These are phyloP conservation scores for Papiliotrema fonsecae DNA, from an alignment of 1,284 basidiomycete genomes.

Conservation along the genomic window DNA sequence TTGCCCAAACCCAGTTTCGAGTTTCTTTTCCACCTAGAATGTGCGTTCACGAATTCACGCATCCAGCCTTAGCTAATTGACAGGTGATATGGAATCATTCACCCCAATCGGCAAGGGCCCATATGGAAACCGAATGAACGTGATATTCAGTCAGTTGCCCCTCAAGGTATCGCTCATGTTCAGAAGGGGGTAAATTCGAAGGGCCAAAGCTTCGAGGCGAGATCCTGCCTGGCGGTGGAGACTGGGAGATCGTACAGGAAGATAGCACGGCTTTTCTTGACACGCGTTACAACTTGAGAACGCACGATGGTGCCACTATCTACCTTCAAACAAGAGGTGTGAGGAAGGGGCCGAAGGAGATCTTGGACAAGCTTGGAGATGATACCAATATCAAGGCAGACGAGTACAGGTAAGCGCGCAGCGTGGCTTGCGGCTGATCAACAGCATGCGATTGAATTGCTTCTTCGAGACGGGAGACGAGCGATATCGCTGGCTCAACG, in stretches of 20 bases:
- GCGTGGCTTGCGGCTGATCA: neutral
- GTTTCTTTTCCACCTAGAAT: constrained; percentile 32
- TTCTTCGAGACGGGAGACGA: constrained; percentile 30
- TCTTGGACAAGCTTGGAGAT: constrained; percentile 19
- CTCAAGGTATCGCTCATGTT: neutral
- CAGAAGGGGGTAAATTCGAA: constrained; percentile 20
- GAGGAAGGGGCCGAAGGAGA: constrained; percentile 21
- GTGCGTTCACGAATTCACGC: too few species aligned
- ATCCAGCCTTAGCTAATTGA: too few species aligned
- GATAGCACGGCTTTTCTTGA: constrained; percentile 21
- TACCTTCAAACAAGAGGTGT: constrained; percentile 25
- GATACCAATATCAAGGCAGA: constrained; percentile 19
- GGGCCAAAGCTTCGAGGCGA: constrained; percentile 17
- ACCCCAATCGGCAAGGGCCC: constrained; percentile 22
- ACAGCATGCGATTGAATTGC: constrained; percentile 20
- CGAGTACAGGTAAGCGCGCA: constrained; percentile 9
- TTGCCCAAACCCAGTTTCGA: constrained; percentile 17
- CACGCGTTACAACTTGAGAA: constrained; percentile 22
- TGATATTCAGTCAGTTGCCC: constrained; percentile 17
- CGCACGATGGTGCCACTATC: constrained; percentile 26
- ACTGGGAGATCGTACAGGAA: constrained; percentile 13
- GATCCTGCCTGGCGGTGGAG: constrained; percentile 21
- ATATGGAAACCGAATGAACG: constrained; percentile 21
- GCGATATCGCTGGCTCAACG: constrained; percentile 25
- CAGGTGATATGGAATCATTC: constrained; percentile 20